Evolutionary conservation across 164 flowering plant genomes (phyloP), one percentile per base, ranked within the genome.

Genomic region (Pachysandra terminalis): DNA sequence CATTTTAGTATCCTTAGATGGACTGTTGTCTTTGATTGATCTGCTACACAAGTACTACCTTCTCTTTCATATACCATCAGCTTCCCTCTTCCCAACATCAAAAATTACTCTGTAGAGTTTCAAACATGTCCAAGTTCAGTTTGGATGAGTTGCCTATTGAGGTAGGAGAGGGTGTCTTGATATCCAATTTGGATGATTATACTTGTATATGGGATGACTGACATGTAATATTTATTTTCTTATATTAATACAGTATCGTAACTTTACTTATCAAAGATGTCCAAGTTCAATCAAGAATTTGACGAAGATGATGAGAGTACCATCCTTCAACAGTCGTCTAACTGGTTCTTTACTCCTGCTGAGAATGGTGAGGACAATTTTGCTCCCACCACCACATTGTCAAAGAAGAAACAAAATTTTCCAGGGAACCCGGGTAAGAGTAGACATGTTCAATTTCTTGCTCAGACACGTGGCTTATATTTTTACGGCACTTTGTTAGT

Each of bases 401-500:
- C 51, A 45, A 80, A 78, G 65, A 80, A 78, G 72, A 80, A 80
- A 48, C 54, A 79, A 59, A 80, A 71, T 73, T 79, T 71, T 53
- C 81, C 83, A 0, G 81, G 81, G 32, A 77, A 78, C 66, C 81
- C 83, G 71, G 83, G 83, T 68, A n/a, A n/a, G n/a, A n/a, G n/a
- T n/a, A n/a, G n/a, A n/a, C n/a, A n/a, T n/a, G n/a, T n/a, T n/a
- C n/a, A n/a, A n/a, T n/a, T n/a, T n/a, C n/a, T n/a, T n/a, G n/a
- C n/a, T n/a, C n/a, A n/a, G n/a, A n/a, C n/a, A n/a, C n/a, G n/a
- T n/a, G n/a, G n/a, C n/a, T n/a, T n/a, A n/a, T n/a, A n/a, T n/a
- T n/a, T n/a, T n/a, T n/a, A n/a, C n/a, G n/a, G n/a, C n/a, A n/a
- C n/a, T n/a, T n/a, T n/a, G n/a, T n/a, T n/a, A n/a, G n/a, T n/a